A percentile compares a stretch with the other conserved stretches of the same genome.
Evolutionary conservation across 768 basidiomycete genomes (phyloP).

Genomic region (Hirschioporus abietinus): DNA sequence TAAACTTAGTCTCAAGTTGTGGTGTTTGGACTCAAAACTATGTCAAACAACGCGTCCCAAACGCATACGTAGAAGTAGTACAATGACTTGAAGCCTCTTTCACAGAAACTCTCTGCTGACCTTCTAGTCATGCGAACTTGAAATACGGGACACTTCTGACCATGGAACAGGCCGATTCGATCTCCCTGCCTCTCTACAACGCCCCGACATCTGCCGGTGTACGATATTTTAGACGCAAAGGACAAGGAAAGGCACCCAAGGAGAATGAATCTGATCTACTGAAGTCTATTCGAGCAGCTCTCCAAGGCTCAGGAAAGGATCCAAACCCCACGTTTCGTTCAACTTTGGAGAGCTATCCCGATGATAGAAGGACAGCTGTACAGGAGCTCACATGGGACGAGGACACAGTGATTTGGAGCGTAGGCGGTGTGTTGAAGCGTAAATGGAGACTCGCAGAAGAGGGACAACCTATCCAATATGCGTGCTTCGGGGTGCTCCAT

Average conservation of each 20-base stretch:
- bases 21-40: background rate
- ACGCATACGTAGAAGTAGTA: background rate
- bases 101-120: too few species aligned
- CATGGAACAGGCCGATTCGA: constrained; percentile 11
- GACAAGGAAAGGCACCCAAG: constrained; percentile 8
- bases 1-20: too few species aligned
- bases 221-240: constrained; percentile 32
- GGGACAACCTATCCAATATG: constrained; percentile 69
- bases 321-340: constrained; percentile 35
- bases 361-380: constrained; percentile 39
- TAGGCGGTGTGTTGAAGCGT: constrained; percentile 62
- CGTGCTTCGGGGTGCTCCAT: constrained; percentile 65
- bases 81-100: background rate
- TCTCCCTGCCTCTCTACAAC: constrained; percentile 38
- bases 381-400: constrained; percentile 70
- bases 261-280: constrained; percentile 36
- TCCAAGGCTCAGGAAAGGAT: constrained; percentile 44
- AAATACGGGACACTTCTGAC: background rate
- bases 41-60: background rate
- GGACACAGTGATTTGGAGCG: constrained; percentile 54
- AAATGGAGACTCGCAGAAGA: constrained; percentile 75
- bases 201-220: constrained; percentile 39
- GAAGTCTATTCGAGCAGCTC: constrained; percentile 50
- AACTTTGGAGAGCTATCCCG: constrained; percentile 35
- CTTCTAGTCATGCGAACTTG: background rate